Base-by-base conservation (phyloP, 2,329 filamentous ascomycete genomes). In the Phaeosphaeria sp. region DNA sequence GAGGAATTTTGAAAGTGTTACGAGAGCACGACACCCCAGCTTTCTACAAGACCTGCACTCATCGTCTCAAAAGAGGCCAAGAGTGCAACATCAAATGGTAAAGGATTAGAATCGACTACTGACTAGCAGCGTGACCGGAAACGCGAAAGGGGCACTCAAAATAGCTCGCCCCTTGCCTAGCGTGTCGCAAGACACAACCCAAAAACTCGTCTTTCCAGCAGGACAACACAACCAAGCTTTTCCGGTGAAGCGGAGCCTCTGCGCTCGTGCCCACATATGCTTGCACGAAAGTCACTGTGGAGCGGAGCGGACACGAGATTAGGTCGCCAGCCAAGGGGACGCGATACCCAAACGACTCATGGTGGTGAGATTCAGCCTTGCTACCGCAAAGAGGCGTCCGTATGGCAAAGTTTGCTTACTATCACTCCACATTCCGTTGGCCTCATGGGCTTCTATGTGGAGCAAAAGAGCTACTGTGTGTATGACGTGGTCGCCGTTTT, bases 171-270 rank as follows among this genome's bases (percentile, higher is more conserved):
- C 30, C 30, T 36, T 36, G 30, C 15, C 30, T 36, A 36, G 30
- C 30, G 30, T 36, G 6, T 36, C 30, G 30, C 30, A 36, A 36
- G 6, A 36, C 30, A 36, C 30, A 36, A 13, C 30, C 30, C 30
- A 13, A 36, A 36, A 36, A 36, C 8, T 36, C 30, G 11, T 36
- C 30, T 36, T 36, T 36, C 30, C 3, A 36, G 30, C 3, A 36
- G 3, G 3, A 7, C 6, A 44, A 21, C 33, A 17, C 13, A 17
- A 25, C 9, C 48, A 50, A 22, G 48, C 48, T 40, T 50, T 49
- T 42, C 48, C 48, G 48, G n/a, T 36, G 30, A 50, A 24, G 48
- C 30, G 48, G 48, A 50, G 33, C 15, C 27, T 25, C n/a, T 40
- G 7, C 30, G 18, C 47, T 30, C 27, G 18, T 49, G 27, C 30